Evolutionary conservation across 2,329 filamentous ascomycete genomes (phyloP), one percentile per base, ranked within the genome.

Genomic region (Alternaria brassicicola): DNA sequence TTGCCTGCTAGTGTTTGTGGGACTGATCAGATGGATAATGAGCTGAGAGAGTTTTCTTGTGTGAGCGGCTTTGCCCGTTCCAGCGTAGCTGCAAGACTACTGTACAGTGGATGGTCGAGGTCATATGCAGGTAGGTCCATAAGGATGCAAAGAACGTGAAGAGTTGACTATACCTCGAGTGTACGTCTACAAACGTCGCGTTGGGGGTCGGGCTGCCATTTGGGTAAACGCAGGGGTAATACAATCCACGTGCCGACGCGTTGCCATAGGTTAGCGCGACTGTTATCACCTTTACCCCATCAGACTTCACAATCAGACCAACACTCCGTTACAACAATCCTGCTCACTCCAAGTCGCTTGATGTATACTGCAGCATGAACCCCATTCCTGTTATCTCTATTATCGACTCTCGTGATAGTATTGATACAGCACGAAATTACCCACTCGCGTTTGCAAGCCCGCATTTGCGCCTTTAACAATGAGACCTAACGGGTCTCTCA

Each of bases 211-310:
- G 5, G 13, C 13, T 47, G 19, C 36, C 17, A 26, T 42, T 26
- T 41, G 19, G n/a, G n/a, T 51, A 51, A 30, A 28, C 42, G 38
- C 53, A 52, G 39, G 45, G 50, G 51, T 54, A 33, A 15, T 42
- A 28, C 15, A 47, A 35, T 35, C 45, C 55, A 58, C 55, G 55
- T 58, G 55, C 52, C 45, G 38, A 58, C 55, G 55, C 38, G 55
- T 31, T 50, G 36, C 38, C 45, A 25, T 46, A 38, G 33, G 13
- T 54, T 55, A 58, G 45, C 55, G 55, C 43, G 55, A 48, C 43
- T n/a, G 43, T 5, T 4, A 23, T 23, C 15, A 23, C 17, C 6
- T 47, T 38, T 5, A n/a, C 30, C 30, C 12, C 21, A 10, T 23
- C 35, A 43, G 15, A 30, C 50, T 33, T 25, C 43, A 43, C 8